These are phyloP conservation scores for Podosphaera leucotricha DNA, from an alignment of 2,329 filamentous ascomycete species.

Conservation along the genomic window DNA sequence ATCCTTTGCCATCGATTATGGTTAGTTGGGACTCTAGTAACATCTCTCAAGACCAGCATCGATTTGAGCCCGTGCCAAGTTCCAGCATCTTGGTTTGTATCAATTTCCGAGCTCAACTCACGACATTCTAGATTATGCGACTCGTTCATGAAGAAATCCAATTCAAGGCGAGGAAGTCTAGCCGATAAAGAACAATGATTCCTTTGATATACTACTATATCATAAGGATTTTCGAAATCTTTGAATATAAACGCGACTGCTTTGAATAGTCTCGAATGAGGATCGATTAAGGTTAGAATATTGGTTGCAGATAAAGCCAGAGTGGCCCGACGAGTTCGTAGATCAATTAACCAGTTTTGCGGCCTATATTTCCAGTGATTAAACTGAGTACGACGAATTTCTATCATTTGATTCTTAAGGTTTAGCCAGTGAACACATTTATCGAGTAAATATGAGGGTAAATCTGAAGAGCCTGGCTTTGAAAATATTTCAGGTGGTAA, in stretches of 20 bases:
- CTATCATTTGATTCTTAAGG: constrained; percentile 20
- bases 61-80: constrained; percentile 34
- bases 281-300: constrained; percentile 22
- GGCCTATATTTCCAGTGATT: constrained; percentile 18
- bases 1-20: background rate
- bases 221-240: constrained; percentile 22
- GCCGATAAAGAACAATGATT: constrained; percentile 17
- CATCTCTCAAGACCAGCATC: constrained; percentile 31
- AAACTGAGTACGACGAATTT: constrained; percentile 26
- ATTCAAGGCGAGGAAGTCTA: constrained; percentile 26
- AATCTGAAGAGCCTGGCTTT: constrained; percentile 17
- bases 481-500: constrained; percentile 16
- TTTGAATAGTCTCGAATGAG: constrained; percentile 20
- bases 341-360: constrained; percentile 20
- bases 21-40: constrained; percentile 12
- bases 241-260: constrained; percentile 22
- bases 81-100: constrained; percentile 32
- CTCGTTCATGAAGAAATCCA: constrained; percentile 27
- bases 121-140: constrained; percentile 21
- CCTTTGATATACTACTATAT: constrained; percentile 25
- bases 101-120: constrained; percentile 27
- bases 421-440: constrained; percentile 37
- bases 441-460: constrained; percentile 26
- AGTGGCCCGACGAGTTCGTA: constrained; percentile 10
- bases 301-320: constrained; percentile 6